Evolutionary conservation across 495 filamentous ascomycete genomes (phyloP).

Genomic region (Letharia columbiana): DNA sequence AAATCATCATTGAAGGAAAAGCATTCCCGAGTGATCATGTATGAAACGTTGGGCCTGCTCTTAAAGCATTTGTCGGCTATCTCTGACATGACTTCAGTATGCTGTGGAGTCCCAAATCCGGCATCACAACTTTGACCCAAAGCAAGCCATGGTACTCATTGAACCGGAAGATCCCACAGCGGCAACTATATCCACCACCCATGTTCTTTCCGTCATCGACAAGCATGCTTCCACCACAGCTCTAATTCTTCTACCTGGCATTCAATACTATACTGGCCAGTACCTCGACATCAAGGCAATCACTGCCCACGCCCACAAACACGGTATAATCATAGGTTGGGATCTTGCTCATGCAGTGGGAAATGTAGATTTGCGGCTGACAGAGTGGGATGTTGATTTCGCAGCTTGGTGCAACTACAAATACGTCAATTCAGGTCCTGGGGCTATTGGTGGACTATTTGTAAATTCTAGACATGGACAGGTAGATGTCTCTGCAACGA

Average conservation of each 20-base stretch:
- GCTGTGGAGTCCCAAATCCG: conserved; percentile 80
- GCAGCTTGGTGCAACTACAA: conserved; percentile 98
- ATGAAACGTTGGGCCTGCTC: conserved; percentile 19
- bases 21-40: conserved; percentile 93
- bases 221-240: conserved; percentile 68
- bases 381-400: conserved; percentile 93
- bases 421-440: conserved; percentile 88
- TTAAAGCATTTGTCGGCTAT: neutral
- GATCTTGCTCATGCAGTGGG: conserved; percentile 93
- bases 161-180: conserved; percentile 47
- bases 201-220: conserved; percentile 69
- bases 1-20: conserved; percentile 88
- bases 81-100: conserved; percentile 48
- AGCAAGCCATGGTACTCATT: conserved; percentile 67
- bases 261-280: conserved; percentile 95
- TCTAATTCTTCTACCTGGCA: conserved; percentile 74
- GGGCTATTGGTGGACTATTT: conserved; percentile 77
- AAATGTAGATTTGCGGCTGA: conserved; percentile 74
- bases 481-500: conserved; percentile 36
- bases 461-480: conserved; percentile 68
- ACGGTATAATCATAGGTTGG: conserved; percentile 79
- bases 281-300: conserved; percentile 79
- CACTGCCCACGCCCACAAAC: conserved; percentile 66
- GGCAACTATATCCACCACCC: conserved; percentile 55
- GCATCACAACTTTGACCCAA: conserved; percentile 62